Base-by-base conservation (phyloP, 257 asterid genomes). In the Marsdenia floribunda region DNA sequence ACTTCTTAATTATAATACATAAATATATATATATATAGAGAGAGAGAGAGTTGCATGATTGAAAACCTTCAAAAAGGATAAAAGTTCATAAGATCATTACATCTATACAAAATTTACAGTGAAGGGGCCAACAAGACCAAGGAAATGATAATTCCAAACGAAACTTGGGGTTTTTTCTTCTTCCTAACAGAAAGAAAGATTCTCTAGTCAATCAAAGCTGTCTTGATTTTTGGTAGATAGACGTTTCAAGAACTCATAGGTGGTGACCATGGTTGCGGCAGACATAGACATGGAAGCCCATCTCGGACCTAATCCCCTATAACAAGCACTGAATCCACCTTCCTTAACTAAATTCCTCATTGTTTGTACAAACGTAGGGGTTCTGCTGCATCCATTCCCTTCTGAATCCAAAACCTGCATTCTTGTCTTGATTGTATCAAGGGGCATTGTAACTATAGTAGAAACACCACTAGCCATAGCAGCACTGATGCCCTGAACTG, bases 201-300 rank as follows among this genome's bases (percentile, higher is more conserved):
- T 11, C 61, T 40, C 67, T 52, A 52, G 81, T 66, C 81, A 81
- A 75, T 80, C 83, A 80, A 76, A 83, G 75, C 73, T 61, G 68
- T 90, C 92, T 65, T 84, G 94, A 81, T 78, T 87, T 87, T 95
- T 95, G 22, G 99, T 76, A 0, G 99, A 95, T 33, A 95, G 79
- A 78, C 96, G 74, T 83, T 95, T 95, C 73, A 95, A 90, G 60
- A 95, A 95, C 96, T 95, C 99, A 21, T 95, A 95, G 12, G 97
- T 95, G 13, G 98, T 95, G 85, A 95, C 90, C 99, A 95, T 95
- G 38, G 97, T 92, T 14, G 90, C 88, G 0, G 99, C 99, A 49
- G 99, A 92, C 97, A 92, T 60, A 0, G 99, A 88, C 99, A 95
- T 92, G 11, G 97, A 95, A 67, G 92, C 96, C 98, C 97, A 95